phyloP scores from a whole-genome alignment of 1,139 yeast genomes.

The Hanseniaspora sp. region DNA sequence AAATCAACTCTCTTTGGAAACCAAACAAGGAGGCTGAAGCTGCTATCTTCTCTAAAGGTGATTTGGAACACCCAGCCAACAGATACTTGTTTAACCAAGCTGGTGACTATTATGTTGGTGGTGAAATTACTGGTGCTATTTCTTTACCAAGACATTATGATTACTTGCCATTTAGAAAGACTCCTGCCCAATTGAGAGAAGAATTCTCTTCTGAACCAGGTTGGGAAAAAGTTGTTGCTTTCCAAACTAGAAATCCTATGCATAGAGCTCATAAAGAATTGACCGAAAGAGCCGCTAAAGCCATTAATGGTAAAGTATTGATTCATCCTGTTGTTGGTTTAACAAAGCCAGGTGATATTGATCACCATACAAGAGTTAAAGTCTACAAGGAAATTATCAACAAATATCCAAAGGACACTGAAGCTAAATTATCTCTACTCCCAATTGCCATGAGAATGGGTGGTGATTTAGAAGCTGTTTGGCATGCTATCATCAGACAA shows the following conservation, averaged over 20 bases:
- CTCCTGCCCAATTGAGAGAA: constrained; percentile 79
- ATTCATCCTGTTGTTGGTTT: constrained; percentile 96
- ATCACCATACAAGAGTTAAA: constrained; percentile 92
- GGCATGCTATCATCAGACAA: constrained; percentile 96
- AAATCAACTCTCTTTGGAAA: constrained; percentile 64
- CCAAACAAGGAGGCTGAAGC: constrained; percentile 79
- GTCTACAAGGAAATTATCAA: constrained; percentile 86
- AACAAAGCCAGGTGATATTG: constrained; percentile 96
- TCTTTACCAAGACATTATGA: constrained; percentile 82
- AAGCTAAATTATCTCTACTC: constrained; percentile 69
- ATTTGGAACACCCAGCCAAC: constrained; percentile 92
- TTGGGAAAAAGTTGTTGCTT: constrained; percentile 89
- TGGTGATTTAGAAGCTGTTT: constrained; percentile 95
- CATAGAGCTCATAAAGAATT: constrained; percentile 96
- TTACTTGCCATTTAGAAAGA: constrained; percentile 73
- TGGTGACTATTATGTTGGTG: constrained; percentile 81
- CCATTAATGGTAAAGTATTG: constrained; percentile 63
- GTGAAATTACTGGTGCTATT: constrained; percentile 64
- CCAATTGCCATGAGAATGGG: constrained; percentile 99
- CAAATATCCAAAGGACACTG: constrained; percentile 82
- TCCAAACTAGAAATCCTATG: constrained; percentile 98
- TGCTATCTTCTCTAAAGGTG: constrained; percentile 81
- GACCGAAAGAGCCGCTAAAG: constrained; percentile 88
- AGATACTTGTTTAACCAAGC: constrained; percentile 61
- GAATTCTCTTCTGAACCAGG: constrained; percentile 62